Base-by-base conservation (phyloP, 177 flowering plant species). In the Vitis hybrid region DNA sequence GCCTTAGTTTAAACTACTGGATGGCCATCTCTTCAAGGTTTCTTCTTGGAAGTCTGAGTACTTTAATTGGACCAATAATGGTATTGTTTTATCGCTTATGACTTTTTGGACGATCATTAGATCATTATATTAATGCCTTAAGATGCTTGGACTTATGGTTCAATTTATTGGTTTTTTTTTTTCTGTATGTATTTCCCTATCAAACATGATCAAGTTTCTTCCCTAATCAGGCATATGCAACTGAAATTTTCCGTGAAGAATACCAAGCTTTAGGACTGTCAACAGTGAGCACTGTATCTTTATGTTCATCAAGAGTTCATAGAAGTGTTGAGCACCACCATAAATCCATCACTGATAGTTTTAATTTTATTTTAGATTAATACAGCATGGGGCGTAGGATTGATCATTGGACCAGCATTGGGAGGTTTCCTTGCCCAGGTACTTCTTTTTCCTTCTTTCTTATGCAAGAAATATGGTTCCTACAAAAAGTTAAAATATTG, bases 341-440 rank as follows among this genome's bases (percentile, higher is more conserved):
- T 52, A 0, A 2, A 26, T 34, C 7, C 7, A 34, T 34, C 6
- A 69, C 51, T 45, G 11, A 56, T 14, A 30, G 11, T 8, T 3
- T 15, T 8, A 13, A 23, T 48, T 66, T 21, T 13, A 48, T 71
- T 75, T 55, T 79, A 86, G 87, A 66, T 79, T 51, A 79, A 84
- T 67, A 76, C 89, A 34, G 73, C 89, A 21, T 78, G 87, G 82
- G 89, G 83, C 8, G 74, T 84, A 26, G 89, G 84, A 68, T 68
- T 84, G 72, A 67, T 82, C 61, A 77, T 86, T 61, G 89, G 87
- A 60, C 84, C 89, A 30, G 83, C 89, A 59, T 23, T 86, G 17
- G 89, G 89, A 62, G 89, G 87, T 18, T 86, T 78, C 62, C 70
- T 86, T 14, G 81, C 87, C 10, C 89, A 86, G 89, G 89, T 82